These are phyloP conservation scores for Lavandula angustifolia DNA, from an alignment of 257 asterid species.

Conservation along the genomic window DNA sequence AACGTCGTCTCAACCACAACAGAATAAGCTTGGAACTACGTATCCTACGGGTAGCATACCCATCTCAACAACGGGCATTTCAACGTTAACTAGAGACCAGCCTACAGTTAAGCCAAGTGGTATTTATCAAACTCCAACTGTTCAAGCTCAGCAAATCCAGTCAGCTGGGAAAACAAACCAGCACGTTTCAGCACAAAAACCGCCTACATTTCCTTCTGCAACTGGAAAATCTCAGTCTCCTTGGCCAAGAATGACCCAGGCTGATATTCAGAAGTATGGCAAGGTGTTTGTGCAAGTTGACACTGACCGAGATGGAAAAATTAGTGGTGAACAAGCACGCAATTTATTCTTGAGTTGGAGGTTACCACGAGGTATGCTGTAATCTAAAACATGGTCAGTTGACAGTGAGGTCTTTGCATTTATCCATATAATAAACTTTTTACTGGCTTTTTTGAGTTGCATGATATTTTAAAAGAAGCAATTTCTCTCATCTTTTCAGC, in stretches of 20 bases:
- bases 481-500: constrained; percentile 5
- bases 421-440: constrained; percentile 4
- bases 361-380: constrained; percentile 74
- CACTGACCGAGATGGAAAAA: constrained; percentile 91
- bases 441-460: constrained; percentile 7
- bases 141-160: constrained; percentile 54
- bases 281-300: constrained; percentile 92
- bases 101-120: constrained; percentile 43
- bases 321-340: constrained; percentile 91
- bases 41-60: constrained; percentile 46
- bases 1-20: constrained; percentile 48
- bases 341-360: constrained; percentile 94
- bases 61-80: constrained; percentile 46
- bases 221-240: constrained; percentile 63
- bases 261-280: constrained; percentile 84
- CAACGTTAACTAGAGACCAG: constrained; percentile 47
- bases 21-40: constrained; percentile 37
- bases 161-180: constrained; percentile 54
- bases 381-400: constrained; percentile 4
- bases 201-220: constrained; percentile 53
- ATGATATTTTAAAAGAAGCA: background rate
- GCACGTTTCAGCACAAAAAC: constrained; percentile 43
- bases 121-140: constrained; percentile 46
- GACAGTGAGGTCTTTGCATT: constrained; percentile 1
- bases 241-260: constrained; percentile 86